phyloP scores from a whole-genome alignment of 164 flowering plant genomes.

The Aristolochia fimbriata region DNA sequence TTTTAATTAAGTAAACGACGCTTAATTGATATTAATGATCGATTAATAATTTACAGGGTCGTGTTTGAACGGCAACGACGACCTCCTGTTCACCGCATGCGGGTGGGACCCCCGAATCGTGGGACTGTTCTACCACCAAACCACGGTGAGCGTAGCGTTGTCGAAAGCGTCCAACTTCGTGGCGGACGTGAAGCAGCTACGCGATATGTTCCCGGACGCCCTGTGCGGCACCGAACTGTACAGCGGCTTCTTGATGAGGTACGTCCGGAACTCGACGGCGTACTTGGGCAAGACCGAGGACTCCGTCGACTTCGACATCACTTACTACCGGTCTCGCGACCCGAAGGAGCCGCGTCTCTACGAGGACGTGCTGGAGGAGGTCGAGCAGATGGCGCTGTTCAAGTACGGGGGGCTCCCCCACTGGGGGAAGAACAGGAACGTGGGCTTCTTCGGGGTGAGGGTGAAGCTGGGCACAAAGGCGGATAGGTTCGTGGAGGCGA shows the following conservation, averaged over 20 bases:
- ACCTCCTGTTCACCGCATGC: slow-evolving; percentile 4
- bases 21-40: too few species aligned
- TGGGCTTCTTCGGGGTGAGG: slow-evolving; percentile 2
- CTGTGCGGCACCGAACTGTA: slow-evolving; percentile 7
- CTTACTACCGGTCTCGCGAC: slow-evolving; percentile 3
- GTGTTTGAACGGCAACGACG: slow-evolving; percentile 2
- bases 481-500: slow-evolving; percentile 4
- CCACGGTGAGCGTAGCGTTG: slow-evolving; percentile 6
- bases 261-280: slow-evolving; percentile 4
- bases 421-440: slow-evolving; percentile 12
- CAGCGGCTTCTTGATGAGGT: slow-evolving; percentile 7
- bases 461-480: neutral
- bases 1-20: too few species aligned
- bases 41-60: too few species aligned
- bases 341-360: slow-evolving; percentile 2
- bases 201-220: slow-evolving; percentile 3
- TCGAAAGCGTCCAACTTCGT: slow-evolving; percentile 1
- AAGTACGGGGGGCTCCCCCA: slow-evolving; percentile 10
- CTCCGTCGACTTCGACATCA: slow-evolving; percentile 8
- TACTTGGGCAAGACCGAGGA: slow-evolving; percentile 6
- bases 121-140: slow-evolving; percentile 5
- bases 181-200: slow-evolving; percentile 3
- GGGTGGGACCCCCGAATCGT: slow-evolving; percentile 8
- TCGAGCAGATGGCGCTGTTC: slow-evolving; percentile 10
- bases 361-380: slow-evolving; percentile 9